Evolutionary conservation across 441 rosid genomes (phyloP), one percentile per base, ranked within the genome.

Genomic region (Melastoma candidum): DNA sequence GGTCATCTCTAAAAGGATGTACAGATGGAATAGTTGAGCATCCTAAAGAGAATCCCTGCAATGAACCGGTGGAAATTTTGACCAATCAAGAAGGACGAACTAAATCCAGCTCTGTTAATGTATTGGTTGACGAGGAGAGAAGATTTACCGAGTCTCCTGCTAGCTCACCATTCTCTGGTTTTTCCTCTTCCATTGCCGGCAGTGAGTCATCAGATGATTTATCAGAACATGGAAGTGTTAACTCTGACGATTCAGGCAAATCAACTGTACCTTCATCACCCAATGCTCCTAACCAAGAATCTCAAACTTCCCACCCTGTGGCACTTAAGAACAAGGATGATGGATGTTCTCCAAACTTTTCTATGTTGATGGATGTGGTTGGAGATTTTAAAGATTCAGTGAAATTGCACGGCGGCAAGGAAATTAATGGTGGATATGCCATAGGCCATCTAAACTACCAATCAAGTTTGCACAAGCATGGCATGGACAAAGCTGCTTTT

Each of bases 291-390:
- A 56, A 57, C 60, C 72, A 71, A 62, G 51, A 47, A 25, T 72
- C 54, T 44, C 74, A 63, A 55, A 66, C 74, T 49, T 44, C 59
- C 17, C 65, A 77, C 51, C 54, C 50, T 64, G 69, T 59, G 46
- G 59, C 70, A 45, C 66, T 59, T 49, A 59, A 72, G 47, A 67
- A 74, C 47, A 65, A 63, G 64, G 81, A 68, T 60, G 63, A 69
- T 39, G 61, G 78, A 12, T 39, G 66, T 36, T 84, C 93, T 61
- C 97, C 97, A 41, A 84, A 84, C 65, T 88, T 88, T 74, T 77
- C 81, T 13, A 69, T 68, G 59, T 78, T 86, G 82, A 88, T 75
- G 49, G 76, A 77, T 59, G 74, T 86, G 53, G 77, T 80, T n/a
- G 72, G 69, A 67, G 66, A 62, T 48, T 71, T 66, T 13, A 65